These are phyloP conservation scores for Ganoderma resinaceum DNA, from an alignment of 1,284 basidiomycete species.

Conservation along the genomic window DNA sequence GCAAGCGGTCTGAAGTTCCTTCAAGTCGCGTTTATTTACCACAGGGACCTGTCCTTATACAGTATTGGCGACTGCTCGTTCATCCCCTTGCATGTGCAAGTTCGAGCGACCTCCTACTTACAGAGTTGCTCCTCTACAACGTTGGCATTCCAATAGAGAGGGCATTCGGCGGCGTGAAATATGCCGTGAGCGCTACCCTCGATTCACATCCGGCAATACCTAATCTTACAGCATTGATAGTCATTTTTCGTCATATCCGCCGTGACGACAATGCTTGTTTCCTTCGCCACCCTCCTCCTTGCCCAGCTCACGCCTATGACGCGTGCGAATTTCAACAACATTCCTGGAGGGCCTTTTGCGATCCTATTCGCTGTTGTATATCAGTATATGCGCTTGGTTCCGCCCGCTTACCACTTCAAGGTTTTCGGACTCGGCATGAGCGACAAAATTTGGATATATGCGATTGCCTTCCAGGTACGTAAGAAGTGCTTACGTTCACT, in stretches of 20 bases:
- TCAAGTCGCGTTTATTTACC: not conserved
- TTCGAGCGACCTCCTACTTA: constrained; percentile 86
- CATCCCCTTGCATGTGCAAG: constrained; percentile 85
- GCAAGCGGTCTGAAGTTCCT: constrained; percentile 30
- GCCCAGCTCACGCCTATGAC: constrained; percentile 63
- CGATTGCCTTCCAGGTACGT: constrained; percentile 69
- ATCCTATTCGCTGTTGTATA: constrained; percentile 80
- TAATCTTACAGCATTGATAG: constrained; percentile 47
- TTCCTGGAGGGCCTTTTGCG: constrained; percentile 80
- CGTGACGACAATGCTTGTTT: constrained; percentile 70
- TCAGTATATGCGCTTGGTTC: constrained; percentile 82
- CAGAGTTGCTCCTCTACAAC: constrained; percentile 79
- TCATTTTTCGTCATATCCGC: constrained; percentile 77
- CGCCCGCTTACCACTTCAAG: constrained; percentile 76
- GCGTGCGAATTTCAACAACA: constrained; percentile 63
- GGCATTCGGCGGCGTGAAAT: constrained; percentile 88
- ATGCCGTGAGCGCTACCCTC: constrained; percentile 66
- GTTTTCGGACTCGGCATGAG: constrained; percentile 78
- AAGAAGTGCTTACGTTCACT: not conserved
- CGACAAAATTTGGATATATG: constrained; percentile 78
- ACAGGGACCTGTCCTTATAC: constrained; percentile 20
- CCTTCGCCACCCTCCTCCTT: constrained; percentile 59
- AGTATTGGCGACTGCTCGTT: constrained; percentile 87
- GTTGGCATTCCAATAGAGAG: constrained; percentile 81
- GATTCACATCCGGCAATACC: constrained; percentile 6